These are phyloP conservation scores for Mollisiaceae sp. DNA, from an alignment of 2,329 filamentous ascomycete species.

Conservation along the genomic window DNA sequence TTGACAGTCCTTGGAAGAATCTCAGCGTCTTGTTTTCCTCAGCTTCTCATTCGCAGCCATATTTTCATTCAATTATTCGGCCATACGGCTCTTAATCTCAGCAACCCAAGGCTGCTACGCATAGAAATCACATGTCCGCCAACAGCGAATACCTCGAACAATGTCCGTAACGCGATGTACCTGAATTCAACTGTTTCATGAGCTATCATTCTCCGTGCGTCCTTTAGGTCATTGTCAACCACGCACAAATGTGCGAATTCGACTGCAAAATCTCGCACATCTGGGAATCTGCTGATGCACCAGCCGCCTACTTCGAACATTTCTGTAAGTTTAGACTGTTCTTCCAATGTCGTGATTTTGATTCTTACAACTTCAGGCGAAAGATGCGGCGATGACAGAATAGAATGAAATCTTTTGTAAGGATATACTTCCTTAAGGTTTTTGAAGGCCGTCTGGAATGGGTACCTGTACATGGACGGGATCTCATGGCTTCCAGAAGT, in stretches of 20 bases:
- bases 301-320: background rate
- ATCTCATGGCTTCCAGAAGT: no score
- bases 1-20: no score
- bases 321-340: background rate
- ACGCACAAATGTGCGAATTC: conserved; percentile 16
- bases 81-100: background rate
- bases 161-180: background rate
- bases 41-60: conserved; percentile 2
- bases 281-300: conserved; percentile 16
- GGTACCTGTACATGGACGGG: no score
- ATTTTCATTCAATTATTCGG: background rate
- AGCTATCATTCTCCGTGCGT: background rate
- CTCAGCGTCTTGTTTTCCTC: no score
- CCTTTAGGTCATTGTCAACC: background rate
- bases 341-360: conserved; percentile 12
- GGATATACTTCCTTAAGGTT: background rate
- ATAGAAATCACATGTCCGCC: no score
- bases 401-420: background rate
- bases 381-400: background rate
- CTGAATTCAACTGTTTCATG: conserved; percentile 17
- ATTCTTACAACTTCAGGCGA: background rate
- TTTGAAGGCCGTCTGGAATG: no score
- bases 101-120: no score
- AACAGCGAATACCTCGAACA: no score
- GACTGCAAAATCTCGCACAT: conserved; percentile 10